Conservation (phyloP, 164 flowering plant species). For the Vitis labrusca region DNA sequence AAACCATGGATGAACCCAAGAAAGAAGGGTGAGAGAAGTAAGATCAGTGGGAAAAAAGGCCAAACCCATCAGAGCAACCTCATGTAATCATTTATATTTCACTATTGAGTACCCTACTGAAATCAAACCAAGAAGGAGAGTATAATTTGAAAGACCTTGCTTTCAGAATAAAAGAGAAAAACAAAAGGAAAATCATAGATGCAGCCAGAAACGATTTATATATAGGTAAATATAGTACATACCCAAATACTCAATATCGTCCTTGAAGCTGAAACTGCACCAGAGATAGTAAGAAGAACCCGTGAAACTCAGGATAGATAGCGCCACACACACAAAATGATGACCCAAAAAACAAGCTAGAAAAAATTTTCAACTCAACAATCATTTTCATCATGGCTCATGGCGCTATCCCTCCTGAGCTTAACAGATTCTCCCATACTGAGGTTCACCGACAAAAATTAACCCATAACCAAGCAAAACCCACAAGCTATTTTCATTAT, state of each 20-base stretch:
- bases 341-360: no score
- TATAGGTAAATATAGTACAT: neutral
- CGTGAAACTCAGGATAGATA: conserved; percentile 53
- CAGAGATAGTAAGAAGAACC: conserved; percentile 31
- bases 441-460: no score
- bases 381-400: neutral
- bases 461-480: neutral
- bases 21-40: no score
- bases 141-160: no score
- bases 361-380: no score
- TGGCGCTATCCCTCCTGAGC: conserved; percentile 87
- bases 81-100: no score
- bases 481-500: neutral
- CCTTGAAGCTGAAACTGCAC: conserved; percentile 7
- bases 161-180: neutral
- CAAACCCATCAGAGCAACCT: no score
- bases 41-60: no score
- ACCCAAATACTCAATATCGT: neutral
- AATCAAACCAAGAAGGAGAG: no score
- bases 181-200: neutral
- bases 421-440: conserved; percentile 51
- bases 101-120: no score
- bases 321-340: conserved; percentile 16
- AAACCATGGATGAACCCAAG: no score
- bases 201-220: no score